Base-by-base conservation (phyloP, 176 grass and related monocot species). In the Musa acuminata region DNA sequence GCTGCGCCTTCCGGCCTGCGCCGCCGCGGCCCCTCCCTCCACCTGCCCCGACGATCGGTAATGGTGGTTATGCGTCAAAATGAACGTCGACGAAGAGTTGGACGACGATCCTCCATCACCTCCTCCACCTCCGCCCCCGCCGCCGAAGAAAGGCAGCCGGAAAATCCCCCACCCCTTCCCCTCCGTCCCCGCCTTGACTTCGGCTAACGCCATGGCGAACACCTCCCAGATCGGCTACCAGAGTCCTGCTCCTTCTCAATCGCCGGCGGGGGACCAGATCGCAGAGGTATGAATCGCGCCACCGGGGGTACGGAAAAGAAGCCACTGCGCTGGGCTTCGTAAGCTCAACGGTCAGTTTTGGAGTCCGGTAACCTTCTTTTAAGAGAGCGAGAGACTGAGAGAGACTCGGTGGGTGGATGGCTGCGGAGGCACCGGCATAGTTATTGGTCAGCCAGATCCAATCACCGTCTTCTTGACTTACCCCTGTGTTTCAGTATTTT, bases 1-100 rank as follows among this genome's bases (percentile, higher is more conserved):
- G 35, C 25, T 49, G 80, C 17, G 86, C 81, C 0, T 53, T 63
- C 20, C 79, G 50, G 10, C 73, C 73, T 57, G 52, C 62, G 57
- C 52, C 20, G 62, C 67, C 22, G 2, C 69, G 78, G 19, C 51
- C 12, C 59, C 72, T 67, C 22, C 81, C 76, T 29, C 79, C 11
- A 12, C 22, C 52, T 73, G 49, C 64, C 51, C 71, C 10, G 69
- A 29, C 62, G 50, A 21, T 21, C 64, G 52, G 20, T n/a, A 11
- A 27, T 8, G 59, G 64, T 4, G 21, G 22, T 73, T 11, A 1
- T 73, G 21, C 52, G 71, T 55, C 71, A 73, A 16, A 17, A 20
- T 27, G 23, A 73, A 23, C 51, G 71, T 29, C 2, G 52, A 50
- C 51, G 71, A 73, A 2, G 71, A 73, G 52, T 73, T 73, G 13